Base-by-base conservation (phyloP, 164 flowering plant species). In the Akebia trifoliata region DNA sequence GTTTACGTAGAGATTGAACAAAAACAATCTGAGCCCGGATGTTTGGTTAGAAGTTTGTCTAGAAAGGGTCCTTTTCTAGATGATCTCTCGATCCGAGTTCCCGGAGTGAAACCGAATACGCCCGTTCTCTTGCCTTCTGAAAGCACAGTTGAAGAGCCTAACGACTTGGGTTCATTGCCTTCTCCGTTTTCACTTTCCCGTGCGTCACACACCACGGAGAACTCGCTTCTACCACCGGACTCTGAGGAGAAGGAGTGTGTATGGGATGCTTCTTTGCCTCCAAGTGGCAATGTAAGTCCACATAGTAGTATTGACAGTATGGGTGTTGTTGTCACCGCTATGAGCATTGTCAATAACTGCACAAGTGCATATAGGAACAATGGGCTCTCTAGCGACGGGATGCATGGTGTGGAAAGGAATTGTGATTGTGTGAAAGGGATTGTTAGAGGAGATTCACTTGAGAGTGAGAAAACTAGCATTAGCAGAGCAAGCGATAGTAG, bases 201-300 rank as follows among this genome's bases (percentile, higher is more conserved):
- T 30, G 84, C 83, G 24, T 81, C 86, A 44, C 86, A 79, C 30
- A 79, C 78, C 59, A 73, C 78, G 39, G 92, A 81, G 17, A 74
- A 49, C 57, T 60, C 76, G 38, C 69, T 63, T 43, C 69, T 72
- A 54, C 77, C 76, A 4, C 75, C 61, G 1, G 89, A 79, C 43
- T 65, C 88, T 30, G 90, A 83, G 11, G 95, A 90, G n/a, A n/a
- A n/a, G 68, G 97, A 84, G 66, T 86, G 94, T 58, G 78, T 87
- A 20, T 91, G 97, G 97, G 97, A 91, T 76, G 81, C 91, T 69
- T 90, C 93, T 51, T 79, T 90, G 80, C 97, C 97, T 56, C 85
- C 97, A 24, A 87, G 97, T 76, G 87, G 90, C 44, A 89, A 84
- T 78, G 88, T 83, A 5, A 90, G 97, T 65, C 97, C 96, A 20